Evolutionary conservation across 345 rosid genomes (phyloP).

Genomic region (Pugionium cornutum): DNA sequence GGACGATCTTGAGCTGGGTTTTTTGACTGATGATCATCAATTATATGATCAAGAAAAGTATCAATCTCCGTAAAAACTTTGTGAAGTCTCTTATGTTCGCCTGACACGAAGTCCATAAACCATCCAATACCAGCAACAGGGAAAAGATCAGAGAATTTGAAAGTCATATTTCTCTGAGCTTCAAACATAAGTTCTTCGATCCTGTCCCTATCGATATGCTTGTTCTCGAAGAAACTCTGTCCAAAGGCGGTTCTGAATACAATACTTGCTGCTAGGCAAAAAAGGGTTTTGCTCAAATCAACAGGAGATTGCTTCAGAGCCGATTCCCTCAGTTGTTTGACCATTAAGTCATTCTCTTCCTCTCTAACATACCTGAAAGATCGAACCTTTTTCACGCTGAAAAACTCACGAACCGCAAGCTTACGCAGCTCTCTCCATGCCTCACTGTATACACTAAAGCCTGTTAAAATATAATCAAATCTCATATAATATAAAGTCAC

Average conservation of each 20-base stretch:
- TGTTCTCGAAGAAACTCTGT: conserved; percentile 25
- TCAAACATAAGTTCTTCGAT: conserved; percentile 1
- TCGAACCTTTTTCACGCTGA: conserved; percentile 16
- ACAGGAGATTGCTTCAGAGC: conserved; percentile 28
- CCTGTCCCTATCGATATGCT: background rate
- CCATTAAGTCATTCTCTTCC: conserved; percentile 13
- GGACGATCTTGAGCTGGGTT: conserved; percentile 13
- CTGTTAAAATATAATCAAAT: no score
- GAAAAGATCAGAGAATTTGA: background rate
- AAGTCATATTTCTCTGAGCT: background rate
- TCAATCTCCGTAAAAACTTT: conserved; percentile 21
- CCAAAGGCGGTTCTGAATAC: background rate
- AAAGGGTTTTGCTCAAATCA: conserved; percentile 29
- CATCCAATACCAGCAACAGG: conserved; percentile 26
- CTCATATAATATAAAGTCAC: no score
- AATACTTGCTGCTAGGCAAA: conserved; percentile 18
- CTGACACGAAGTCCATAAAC: conserved; percentile 24
- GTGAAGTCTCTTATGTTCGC: background rate
- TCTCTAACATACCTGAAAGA: conserved; percentile 28
- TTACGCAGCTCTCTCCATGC: conserved; percentile 28
- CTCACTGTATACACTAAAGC: no score
- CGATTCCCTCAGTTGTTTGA: conserved; percentile 1
- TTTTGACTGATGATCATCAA: conserved; percentile 19
- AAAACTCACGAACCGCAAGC: conserved; percentile 28
- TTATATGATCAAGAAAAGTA: conserved; percentile 16